These are phyloP conservation scores for Amanita molliuscula DNA, from an alignment of 768 basidiomycete species.

Conservation along the genomic window DNA sequence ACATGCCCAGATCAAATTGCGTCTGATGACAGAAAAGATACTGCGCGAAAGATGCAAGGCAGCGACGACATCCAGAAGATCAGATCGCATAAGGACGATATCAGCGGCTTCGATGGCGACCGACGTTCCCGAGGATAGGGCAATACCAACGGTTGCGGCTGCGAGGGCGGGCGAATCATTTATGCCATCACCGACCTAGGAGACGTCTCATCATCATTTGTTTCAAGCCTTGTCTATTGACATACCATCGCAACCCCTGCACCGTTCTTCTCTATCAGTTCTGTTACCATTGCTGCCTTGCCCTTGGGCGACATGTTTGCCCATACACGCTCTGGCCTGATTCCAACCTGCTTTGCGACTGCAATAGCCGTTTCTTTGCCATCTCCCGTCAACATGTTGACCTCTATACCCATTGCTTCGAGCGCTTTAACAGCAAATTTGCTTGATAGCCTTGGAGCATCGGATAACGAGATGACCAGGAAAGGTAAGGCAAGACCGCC, in stretches of 20 bases:
- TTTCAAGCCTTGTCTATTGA: conserved; percentile 6
- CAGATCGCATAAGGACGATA: conserved; percentile 94
- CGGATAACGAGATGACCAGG: conserved; percentile 77
- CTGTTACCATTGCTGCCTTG: conserved; percentile 78
- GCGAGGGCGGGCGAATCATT: conserved; percentile 98
- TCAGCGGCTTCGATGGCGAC: conserved; percentile 98
- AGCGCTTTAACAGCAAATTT: conserved; percentile 73
- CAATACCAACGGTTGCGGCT: conserved; percentile 93
- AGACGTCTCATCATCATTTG: conserved; percentile 2
- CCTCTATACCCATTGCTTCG: conserved; percentile 83
- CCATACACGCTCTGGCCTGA: conserved; percentile 74
- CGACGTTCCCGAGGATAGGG: conserved; percentile 91
- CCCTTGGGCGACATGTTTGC: conserved; percentile 93
- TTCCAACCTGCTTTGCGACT: conserved; percentile 85
- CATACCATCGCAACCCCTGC: conserved; percentile 86
- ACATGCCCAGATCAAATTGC: conserved; percentile 95
- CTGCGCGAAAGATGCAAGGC: conserved; percentile 82
- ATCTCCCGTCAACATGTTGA: conserved; percentile 93
- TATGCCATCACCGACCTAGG: conserved; percentile 94
- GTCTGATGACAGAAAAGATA: conserved; percentile 85
- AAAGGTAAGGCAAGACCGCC: conserved; percentile 36
- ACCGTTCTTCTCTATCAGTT: conserved; percentile 62
- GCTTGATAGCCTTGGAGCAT: conserved; percentile 81
- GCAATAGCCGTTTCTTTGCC: conserved; percentile 77
- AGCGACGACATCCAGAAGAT: conserved; percentile 94